phyloP scores from a whole-genome alignment of 768 basidiomycete species.

The Tricholoma saponaceum region DNA sequence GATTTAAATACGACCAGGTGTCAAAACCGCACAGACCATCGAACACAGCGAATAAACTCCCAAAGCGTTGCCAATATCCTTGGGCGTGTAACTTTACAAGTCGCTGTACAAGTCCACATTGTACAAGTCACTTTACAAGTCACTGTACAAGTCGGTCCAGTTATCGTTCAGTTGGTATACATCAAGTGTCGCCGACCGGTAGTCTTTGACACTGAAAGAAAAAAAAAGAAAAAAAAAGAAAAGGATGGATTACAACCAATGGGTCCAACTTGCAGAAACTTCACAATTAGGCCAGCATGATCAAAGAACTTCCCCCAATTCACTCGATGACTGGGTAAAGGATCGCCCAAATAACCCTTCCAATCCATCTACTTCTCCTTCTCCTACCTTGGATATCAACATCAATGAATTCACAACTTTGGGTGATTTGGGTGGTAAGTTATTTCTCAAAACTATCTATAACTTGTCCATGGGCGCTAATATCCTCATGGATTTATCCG shows the following conservation, averaged over 20 bases:
- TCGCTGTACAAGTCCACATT: slow-evolving; percentile 12
- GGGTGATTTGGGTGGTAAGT: slow-evolving; percentile 38
- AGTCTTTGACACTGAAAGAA: slow-evolving; percentile 30
- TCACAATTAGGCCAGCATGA: slow-evolving; percentile 24
- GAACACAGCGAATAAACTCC: slow-evolving; percentile 16
- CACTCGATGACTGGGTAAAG: slow-evolving; percentile 43
- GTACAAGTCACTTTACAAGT: slow-evolving; percentile 11
- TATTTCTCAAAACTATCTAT: background rate
- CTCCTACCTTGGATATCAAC: slow-evolving; percentile 27
- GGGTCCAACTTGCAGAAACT: slow-evolving; percentile 37
- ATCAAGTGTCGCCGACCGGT: slow-evolving; percentile 4
- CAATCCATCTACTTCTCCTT: background rate
- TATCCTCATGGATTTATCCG: slow-evolving; percentile 1
- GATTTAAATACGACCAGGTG: slow-evolving; percentile 13
- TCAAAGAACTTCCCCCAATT: slow-evolving; percentile 19
- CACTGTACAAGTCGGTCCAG: background rate
- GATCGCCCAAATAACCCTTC: slow-evolving; percentile 28
- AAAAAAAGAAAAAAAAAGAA: slow-evolving; percentile 24
- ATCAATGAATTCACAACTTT: slow-evolving; percentile 40
- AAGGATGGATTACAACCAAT: slow-evolving; percentile 42
- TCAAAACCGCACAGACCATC: slow-evolving; percentile 23
- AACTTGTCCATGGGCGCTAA: background rate
- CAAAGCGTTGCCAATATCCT: slow-evolving; percentile 17
- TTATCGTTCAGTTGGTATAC: background rate
- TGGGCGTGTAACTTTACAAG: slow-evolving; percentile 22